Evolutionary conservation across 768 basidiomycete species (phyloP), one percentile per base, ranked within the genome.

Genomic region (Filobasidium floriforme): DNA sequence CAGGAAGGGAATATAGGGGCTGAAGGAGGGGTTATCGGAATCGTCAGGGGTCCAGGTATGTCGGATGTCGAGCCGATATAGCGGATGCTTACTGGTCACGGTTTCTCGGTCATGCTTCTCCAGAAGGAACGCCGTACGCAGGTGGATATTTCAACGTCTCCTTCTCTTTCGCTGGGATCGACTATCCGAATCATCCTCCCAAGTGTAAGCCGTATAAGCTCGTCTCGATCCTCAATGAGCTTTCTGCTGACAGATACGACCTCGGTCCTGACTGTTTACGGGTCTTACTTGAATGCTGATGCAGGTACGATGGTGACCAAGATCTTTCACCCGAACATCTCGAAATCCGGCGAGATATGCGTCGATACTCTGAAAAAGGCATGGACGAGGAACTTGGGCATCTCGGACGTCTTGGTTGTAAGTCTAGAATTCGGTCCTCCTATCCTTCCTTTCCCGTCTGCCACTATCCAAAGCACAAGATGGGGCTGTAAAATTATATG

Each of bases 281-380:
- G n/a, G n/a, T n/a, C n/a, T n/a, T n/a, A n/a, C n/a, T n/a, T n/a
- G n/a, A 19, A 18, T n/a, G 26, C 44, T 52, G 49, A 24, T 46
- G 19, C 70, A 94, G 92, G 93, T 74, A 88, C 89, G 82, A 89
- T 96, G 15, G 66, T 77, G n/a, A 96, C 93, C 60, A 96, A 94
- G 81, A 93, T 98, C 65, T 97, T 97, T 79, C 93, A 97, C 73
- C 93, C 94, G 0, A 98, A 98, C 73, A 91, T 98, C 46, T 93
- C 92, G 0, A 83, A 84, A 41, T 78, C 84, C 0, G 92, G 92
- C 18, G 92, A 96, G 79, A 97, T 97, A 71, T 97, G 92, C 77
- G 92, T 97, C 15, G 94, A 93, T 80, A 97, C 92, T 7, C 81
- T 97, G 28, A 97, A 96, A 83, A 94, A 96, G 78, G 92, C 94